Evolutionary conservation across 1,139 yeast genomes (phyloP).

Genomic region (Suhomyces yuchorum): DNA sequence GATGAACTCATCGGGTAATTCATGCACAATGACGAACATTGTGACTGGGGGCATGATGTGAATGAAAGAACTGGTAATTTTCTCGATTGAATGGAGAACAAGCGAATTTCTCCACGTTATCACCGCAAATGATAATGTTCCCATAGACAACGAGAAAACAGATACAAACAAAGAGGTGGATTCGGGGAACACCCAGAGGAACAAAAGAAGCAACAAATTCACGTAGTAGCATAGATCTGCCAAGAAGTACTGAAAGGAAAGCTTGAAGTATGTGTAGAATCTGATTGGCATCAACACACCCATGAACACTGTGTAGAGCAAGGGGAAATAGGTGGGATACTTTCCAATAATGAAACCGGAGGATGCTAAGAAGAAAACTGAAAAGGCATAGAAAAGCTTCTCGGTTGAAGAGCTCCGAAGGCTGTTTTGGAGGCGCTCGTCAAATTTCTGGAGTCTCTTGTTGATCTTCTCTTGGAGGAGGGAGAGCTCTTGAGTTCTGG

Average conservation of each 20-base stretch:
- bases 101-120: conserved; percentile 95
- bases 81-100: conserved; percentile 88
- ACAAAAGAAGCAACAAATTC: conserved; percentile 66
- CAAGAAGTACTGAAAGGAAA: conserved; percentile 78
- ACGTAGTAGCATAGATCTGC: conserved; percentile 96
- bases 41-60: conserved; percentile 91
- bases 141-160: conserved; percentile 84
- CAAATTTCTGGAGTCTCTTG: conserved; percentile 54
- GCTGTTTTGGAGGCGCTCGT: conserved; percentile 53
- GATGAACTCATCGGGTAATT: conserved; percentile 59
- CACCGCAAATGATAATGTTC: conserved; percentile 91
- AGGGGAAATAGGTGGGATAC: conserved; percentile 75
- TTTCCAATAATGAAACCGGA: conserved; percentile 80
- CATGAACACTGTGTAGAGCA: conserved; percentile 68
- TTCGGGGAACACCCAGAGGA: conserved; percentile 80
- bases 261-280: conserved; percentile 77
- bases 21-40: conserved; percentile 85
- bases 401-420: conserved; percentile 67
- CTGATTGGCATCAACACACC: conserved; percentile 78
- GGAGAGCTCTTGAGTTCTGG: conserved; percentile 27
- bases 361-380: conserved; percentile 67
- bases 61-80: conserved; percentile 89
- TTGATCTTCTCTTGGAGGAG: conserved; percentile 39
- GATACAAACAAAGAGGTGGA: conserved; percentile 74
- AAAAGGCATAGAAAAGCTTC: conserved; percentile 76